Conservation (phyloP, 148 eudicot species). For the Rhododendron ovatum region DNA sequence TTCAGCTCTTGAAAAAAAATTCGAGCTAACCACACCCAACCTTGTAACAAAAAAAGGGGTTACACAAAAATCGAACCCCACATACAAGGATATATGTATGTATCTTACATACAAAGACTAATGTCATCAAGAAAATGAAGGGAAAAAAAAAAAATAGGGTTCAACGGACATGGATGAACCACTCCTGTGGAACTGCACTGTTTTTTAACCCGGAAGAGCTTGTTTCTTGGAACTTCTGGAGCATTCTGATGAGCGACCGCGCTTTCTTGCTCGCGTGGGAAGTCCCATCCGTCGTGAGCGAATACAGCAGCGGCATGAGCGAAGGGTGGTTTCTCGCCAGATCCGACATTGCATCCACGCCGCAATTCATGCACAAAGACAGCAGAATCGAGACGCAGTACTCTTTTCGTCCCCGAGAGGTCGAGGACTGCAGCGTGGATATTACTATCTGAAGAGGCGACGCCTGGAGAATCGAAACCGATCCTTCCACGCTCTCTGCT, state of each 20-base stretch:
- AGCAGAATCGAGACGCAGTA: constrained; percentile 58
- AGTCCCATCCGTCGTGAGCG: constrained; percentile 49
- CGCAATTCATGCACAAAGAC: constrained; percentile 44
- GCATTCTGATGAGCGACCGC: constrained; percentile 41
- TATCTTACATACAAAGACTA: not conserved
- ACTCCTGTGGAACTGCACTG: constrained; percentile 24
- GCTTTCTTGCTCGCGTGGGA: constrained; percentile 54
- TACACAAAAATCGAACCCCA: not conserved
- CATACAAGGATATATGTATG: not conserved
- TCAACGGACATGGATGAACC: constrained; percentile 27
- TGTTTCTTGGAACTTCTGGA: constrained; percentile 53
- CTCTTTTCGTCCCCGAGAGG: constrained; percentile 50
- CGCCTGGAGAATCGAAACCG: constrained; percentile 31
- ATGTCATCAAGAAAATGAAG: not conserved
- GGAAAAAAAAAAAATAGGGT: not conserved
- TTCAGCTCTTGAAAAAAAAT: constrained; percentile 38
- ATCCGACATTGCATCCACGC: constrained; percentile 33
- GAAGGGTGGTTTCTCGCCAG: constrained; percentile 45
- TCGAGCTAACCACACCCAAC: constrained; percentile 14
- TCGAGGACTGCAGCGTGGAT: constrained; percentile 27
- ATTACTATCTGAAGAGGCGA: constrained; percentile 25
- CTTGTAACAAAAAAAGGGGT: not conserved
- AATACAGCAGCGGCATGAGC: constrained; percentile 46
- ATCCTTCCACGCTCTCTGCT: constrained; percentile 55
- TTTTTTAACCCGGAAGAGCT: constrained; percentile 34